Percentiles rank a stretch among this genome's conserved stretches.
These are phyloP conservation scores for Umbelopsis sp. DNA, from an alignment of 192 early-diverging fungal genomes.

Conservation along the genomic window DNA sequence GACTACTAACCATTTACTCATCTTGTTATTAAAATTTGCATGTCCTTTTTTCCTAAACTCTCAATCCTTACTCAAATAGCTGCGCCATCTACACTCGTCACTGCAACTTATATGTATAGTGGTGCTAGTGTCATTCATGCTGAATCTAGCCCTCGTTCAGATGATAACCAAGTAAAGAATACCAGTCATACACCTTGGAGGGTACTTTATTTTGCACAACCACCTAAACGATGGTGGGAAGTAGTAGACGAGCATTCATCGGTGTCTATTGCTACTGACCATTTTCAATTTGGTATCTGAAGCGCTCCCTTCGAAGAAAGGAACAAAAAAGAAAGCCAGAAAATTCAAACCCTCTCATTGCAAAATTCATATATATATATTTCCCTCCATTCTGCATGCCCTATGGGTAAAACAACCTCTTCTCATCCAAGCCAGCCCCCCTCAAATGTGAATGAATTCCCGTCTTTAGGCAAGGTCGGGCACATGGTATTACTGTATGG, in stretches of 20 bases:
- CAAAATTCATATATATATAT: background rate
- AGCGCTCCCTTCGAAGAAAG: background rate
- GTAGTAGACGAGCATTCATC: background rate
- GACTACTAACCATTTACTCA: background rate
- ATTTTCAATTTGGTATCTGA: slow-evolving; percentile 15
- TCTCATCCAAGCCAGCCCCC: background rate
- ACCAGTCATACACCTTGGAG: background rate
- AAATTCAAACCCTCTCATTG: too few species aligned
- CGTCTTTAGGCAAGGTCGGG: background rate
- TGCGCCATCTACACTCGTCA: background rate
- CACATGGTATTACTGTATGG: background rate
- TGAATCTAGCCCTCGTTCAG: background rate
- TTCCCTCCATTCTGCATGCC: background rate
- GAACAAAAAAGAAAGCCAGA: too few species aligned
- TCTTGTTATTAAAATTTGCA: background rate
- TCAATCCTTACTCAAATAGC: background rate
- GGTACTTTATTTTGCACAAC: background rate
- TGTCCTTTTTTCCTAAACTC: background rate
- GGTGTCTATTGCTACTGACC: slow-evolving; percentile 17
- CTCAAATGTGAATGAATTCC: background rate
- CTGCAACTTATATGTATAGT: background rate
- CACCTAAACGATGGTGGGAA: slow-evolving; percentile 13
- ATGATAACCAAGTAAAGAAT: background rate
- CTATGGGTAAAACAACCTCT: background rate
- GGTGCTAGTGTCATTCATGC: background rate